Base-by-base conservation (phyloP, 805 yeast genomes). In the Monosporozyma yasuniensis region DNA sequence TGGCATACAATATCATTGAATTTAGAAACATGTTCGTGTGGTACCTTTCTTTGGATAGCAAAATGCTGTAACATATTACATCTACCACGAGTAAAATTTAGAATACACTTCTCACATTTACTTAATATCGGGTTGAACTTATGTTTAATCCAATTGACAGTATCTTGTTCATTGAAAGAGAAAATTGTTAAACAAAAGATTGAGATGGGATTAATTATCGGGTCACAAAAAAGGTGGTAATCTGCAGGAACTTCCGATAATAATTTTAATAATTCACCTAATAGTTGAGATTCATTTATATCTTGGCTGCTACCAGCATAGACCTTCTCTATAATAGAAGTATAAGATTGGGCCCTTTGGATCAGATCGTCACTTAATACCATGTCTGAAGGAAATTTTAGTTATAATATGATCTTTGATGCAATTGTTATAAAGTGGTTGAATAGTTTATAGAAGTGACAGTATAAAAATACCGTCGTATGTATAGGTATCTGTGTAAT, bases 191-290 rank as follows among this genome's bases (percentile, higher is more conserved):
- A 63, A 9, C 76, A 67, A 58, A 81, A 81, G 12, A 75, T 71
- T 9, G 83, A 70, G 19, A 79, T 70, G 2, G 78, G 75, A 41
- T 67, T 68, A 52, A 76, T 67, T 28, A 63, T 62, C 8, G 68
- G 68, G 57, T 80, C 77, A 63, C 89, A 83, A 61, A 81, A 84
- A 56, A 78, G 65, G 54, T 83, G 86, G 38, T 50, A 57, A 22
- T 61, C 64, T 14, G 54, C 54, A 6, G 65, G 61, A 22, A 66
- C 52, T 30, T 56, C 52, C 4, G 68, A 59, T 10, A 72, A 55
- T 50, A 65, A 66, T 42, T 67, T 61, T 53, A 74, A 63, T 42
- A 76, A 61, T 27, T 69, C 72, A 43, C 72, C 72, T 34, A 78
- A 61, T 42, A 62, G 50, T 21, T 52, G 54, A 7, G 68, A 61